These are phyloP conservation scores for Aureobasidium sp. DNA, from an alignment of 2,329 filamentous ascomycete species.

Conservation along the genomic window DNA sequence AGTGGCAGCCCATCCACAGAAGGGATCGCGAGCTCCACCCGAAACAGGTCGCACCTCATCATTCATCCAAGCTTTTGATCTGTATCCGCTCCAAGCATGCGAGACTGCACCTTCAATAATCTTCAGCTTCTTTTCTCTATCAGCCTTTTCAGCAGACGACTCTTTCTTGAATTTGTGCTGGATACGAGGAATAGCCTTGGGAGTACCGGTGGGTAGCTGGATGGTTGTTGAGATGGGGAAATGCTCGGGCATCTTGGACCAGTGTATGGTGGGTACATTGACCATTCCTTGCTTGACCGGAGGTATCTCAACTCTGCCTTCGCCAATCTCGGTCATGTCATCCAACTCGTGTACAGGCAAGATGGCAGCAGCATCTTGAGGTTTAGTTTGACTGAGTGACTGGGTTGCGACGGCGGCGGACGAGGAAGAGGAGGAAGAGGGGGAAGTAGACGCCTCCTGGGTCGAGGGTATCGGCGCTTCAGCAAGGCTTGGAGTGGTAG, in stretches of 20 bases:
- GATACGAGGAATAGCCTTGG: slow-evolving; percentile 64
- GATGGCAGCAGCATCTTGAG: neutral
- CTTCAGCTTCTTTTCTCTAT: slow-evolving; percentile 54
- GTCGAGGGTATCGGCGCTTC: neutral
- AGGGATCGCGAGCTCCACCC: slow-evolving; percentile 63
- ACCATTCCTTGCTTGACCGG: slow-evolving; percentile 14
- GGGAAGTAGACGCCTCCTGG: neutral
- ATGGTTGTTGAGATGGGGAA: slow-evolving; percentile 75
- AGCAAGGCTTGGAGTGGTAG: neutral
- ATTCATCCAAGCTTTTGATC: slow-evolving; percentile 68
- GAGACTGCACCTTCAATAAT: slow-evolving; percentile 65
- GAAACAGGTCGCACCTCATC: slow-evolving; percentile 75
- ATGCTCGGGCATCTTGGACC: slow-evolving; percentile 56
- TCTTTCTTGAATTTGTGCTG: slow-evolving; percentile 67
- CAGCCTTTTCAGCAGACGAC: slow-evolving; percentile 47
- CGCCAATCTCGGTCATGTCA: neutral
- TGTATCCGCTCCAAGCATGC: slow-evolving; percentile 77
- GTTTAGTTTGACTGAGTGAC: neutral
- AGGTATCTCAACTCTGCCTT: slow-evolving; percentile 25
- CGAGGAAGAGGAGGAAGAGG: neutral
- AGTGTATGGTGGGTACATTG: slow-evolving; percentile 29
- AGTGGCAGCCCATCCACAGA: slow-evolving; percentile 86
- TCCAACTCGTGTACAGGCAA: neutral
- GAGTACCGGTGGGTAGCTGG: slow-evolving; percentile 60
- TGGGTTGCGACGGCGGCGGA: neutral